Conservation (phyloP, 768 basidiomycete species). For the Lactifluus piperatus region DNA sequence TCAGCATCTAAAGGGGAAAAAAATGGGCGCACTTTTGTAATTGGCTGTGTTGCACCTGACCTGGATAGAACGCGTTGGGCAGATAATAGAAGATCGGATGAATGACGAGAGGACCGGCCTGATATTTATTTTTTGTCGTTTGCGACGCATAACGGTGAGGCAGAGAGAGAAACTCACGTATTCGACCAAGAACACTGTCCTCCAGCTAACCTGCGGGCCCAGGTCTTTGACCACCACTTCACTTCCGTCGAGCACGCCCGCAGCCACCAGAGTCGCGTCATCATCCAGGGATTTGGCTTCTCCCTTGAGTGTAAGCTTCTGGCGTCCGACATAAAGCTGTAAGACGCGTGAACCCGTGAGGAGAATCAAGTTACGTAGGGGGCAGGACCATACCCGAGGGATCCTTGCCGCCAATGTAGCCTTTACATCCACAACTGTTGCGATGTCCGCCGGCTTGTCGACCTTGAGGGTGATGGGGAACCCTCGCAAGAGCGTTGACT, state of each 20-base stretch:
- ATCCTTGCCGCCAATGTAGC: constrained; percentile 45
- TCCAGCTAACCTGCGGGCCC: constrained; percentile 85
- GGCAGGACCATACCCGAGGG: constrained; percentile 35
- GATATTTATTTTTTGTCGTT: neutral
- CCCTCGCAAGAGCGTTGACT: constrained; percentile 38
- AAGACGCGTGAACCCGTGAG: neutral
- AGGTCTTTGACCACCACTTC: constrained; percentile 80
- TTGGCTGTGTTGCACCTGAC: constrained; percentile 59
- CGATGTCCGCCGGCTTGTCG: constrained; percentile 35
- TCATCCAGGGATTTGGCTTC: constrained; percentile 57
- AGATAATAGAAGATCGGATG: constrained; percentile 79
- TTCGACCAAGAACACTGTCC: constrained; percentile 86
- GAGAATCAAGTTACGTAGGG: no score
- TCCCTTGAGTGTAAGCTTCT: constrained; percentile 60
- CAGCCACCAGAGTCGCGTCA: constrained; percentile 46
- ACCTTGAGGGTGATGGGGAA: constrained; percentile 46
- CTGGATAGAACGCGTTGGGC: constrained; percentile 61
- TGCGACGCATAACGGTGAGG: neutral
- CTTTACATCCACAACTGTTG: constrained; percentile 67
- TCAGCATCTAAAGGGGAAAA: neutral
- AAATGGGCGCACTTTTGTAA: constrained; percentile 57
- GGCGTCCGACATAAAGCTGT: constrained; percentile 65
- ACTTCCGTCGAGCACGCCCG: constrained; percentile 50
- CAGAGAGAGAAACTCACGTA: constrained; percentile 52
- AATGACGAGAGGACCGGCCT: constrained; percentile 84